These are phyloP conservation scores for Brettanomyces naardenensis DNA, from an alignment of 805 yeast genomes.

Conservation along the genomic window DNA sequence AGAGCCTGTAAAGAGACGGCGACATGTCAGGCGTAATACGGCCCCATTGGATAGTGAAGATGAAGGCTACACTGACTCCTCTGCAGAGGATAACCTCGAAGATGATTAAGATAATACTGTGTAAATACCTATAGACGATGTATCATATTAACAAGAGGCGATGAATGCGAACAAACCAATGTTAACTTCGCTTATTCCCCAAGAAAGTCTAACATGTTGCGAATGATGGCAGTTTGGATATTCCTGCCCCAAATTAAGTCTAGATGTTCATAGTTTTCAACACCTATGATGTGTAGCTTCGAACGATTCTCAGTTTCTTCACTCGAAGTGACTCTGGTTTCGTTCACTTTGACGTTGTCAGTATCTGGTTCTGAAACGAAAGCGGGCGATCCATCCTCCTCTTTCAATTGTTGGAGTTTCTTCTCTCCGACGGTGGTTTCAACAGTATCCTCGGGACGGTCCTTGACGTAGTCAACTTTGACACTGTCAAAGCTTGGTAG, in stretches of 20 bases:
- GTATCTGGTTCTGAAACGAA: neutral
- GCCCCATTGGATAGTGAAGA: too few relatives aligned
- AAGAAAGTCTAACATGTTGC: conserved; percentile 29
- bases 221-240: conserved; percentile 41
- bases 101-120: neutral
- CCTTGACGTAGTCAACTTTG: conserved; percentile 6
- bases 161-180: too few relatives aligned
- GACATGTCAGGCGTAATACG: too few relatives aligned
- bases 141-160: too few relatives aligned
- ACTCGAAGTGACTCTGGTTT: conserved; percentile 1
- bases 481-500: conserved; percentile 27
- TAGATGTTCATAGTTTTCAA: conserved; percentile 74
- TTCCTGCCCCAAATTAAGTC: conserved; percentile 90
- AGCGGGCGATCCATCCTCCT: neutral
- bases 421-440: neutral
- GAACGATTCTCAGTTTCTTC: conserved; percentile 1
- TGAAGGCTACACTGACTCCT: too few relatives aligned
- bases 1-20: too few relatives aligned
- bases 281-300: conserved; percentile 33
- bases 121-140: neutral
- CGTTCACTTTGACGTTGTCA: conserved; percentile 14
- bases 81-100: neutral
- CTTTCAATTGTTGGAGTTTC: neutral
- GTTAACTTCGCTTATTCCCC: neutral
- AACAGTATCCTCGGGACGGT: conserved; percentile 6